These are phyloP conservation scores for Dioszegia hungarica DNA, from an alignment of 768 basidiomycete genomes.

Conservation along the genomic window DNA sequence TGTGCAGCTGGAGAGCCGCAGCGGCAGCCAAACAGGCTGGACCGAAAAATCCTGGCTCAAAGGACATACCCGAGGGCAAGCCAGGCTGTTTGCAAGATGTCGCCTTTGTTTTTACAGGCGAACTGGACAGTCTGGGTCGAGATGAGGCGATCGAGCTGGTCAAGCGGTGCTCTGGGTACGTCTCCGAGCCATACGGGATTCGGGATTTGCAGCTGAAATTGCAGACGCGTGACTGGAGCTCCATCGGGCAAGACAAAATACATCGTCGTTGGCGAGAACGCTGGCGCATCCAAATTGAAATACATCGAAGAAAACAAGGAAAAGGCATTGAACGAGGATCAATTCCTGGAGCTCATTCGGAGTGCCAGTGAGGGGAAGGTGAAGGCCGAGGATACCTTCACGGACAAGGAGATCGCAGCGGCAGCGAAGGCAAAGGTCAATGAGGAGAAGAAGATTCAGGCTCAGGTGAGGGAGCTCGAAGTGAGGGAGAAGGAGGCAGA, in stretches of 20 bases:
- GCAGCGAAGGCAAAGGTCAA: conserved; percentile 53
- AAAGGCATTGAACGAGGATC: conserved; percentile 75
- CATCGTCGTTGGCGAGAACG: conserved; percentile 80
- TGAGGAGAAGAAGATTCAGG: conserved; percentile 67
- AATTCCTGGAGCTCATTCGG: conserved; percentile 74
- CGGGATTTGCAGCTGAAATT: background rate
- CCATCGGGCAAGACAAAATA: conserved; percentile 87
- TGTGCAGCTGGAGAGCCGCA: conserved; percentile 46
- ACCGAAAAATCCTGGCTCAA: conserved; percentile 54
- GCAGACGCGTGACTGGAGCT: conserved; percentile 75
- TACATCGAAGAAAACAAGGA: conserved; percentile 77
- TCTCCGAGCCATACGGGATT: conserved; percentile 7
- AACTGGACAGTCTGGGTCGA: conserved; percentile 75
- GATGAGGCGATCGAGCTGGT: conserved; percentile 82
- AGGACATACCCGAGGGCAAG: conserved; percentile 66
- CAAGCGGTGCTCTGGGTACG: conserved; percentile 88
- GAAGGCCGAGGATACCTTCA: conserved; percentile 68
- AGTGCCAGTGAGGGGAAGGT: conserved; percentile 64
- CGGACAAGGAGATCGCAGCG: conserved; percentile 55
- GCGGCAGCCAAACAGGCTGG: conserved; percentile 27
- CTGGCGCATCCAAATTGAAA: conserved; percentile 81
- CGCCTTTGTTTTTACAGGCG: conserved; percentile 92
- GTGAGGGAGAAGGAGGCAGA: conserved; percentile 61
- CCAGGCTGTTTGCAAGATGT: conserved; percentile 75
- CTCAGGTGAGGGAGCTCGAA: conserved; percentile 48